phyloP scores from a whole-genome alignment of 805 yeast genomes.

The Starmerella cellae region DNA sequence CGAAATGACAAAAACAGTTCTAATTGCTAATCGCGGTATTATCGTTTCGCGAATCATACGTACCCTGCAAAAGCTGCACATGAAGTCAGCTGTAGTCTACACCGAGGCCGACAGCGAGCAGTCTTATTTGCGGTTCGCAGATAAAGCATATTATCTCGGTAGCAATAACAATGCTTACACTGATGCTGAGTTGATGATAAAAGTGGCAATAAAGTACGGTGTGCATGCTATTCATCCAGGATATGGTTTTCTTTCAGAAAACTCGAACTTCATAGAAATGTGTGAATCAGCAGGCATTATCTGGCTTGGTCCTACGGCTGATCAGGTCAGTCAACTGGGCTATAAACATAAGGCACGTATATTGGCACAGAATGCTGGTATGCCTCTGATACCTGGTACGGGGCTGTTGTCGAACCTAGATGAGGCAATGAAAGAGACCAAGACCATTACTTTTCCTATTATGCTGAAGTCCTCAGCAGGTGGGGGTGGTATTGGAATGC shows the following conservation, averaged over 20 bases:
- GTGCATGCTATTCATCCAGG: constrained; percentile 89
- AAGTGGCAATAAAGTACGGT: constrained; percentile 60
- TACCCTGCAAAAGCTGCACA: constrained; percentile 90
- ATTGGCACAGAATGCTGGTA: constrained; percentile 66
- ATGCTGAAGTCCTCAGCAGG: constrained; percentile 98
- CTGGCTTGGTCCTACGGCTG: constrained; percentile 89
- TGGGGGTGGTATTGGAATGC: constrained; percentile 99
- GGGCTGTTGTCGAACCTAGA: constrained; percentile 78
- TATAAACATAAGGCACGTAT: constrained; percentile 92
- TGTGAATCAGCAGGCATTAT: constrained; percentile 82
- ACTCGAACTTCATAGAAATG: constrained; percentile 82
- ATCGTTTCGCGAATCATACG: constrained; percentile 52
- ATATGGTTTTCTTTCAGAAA: constrained; percentile 81
- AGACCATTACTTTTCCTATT: constrained; percentile 81
- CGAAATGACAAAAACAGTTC: too few species aligned
- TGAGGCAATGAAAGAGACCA: constrained; percentile 71
- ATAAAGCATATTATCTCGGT: constrained; percentile 87
- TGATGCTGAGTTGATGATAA: constrained; percentile 86
- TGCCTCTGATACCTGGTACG: constrained; percentile 95
- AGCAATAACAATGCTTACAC: constrained; percentile 88
- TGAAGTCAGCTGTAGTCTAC: constrained; percentile 94
- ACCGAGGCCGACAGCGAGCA: constrained; percentile 91
- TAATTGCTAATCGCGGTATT: constrained; percentile 26
- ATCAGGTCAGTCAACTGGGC: constrained; percentile 90
- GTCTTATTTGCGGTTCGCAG: constrained; percentile 88